Evolutionary conservation across 257 asterid genomes (phyloP), one percentile per base, ranked within the genome.

Genomic region (Apocynum venetum): DNA sequence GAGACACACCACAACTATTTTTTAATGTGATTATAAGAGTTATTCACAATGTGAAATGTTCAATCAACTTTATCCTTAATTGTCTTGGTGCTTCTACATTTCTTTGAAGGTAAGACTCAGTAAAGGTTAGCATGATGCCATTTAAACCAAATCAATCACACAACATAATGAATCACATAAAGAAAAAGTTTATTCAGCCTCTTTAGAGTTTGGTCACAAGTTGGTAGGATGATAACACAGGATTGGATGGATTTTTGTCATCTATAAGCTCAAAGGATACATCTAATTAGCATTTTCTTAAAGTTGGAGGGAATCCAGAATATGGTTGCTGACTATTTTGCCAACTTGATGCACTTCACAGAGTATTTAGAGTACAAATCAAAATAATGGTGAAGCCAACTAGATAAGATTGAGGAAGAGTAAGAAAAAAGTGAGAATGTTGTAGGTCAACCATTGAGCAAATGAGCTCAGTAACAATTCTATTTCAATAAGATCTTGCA

Each of bases 331-430:
- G 72, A 63, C 64, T n/a, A 47, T 25, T 25, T 36, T 15, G 11
- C 79, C 73, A 76, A 47, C 49, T 75, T 44, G 64, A 49, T 36
- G 52, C 64, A 17, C 73, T 48, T 76, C 36, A 49, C 60, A 9
- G 48, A 9, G 60, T 6, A 19, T n/a, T 6, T 57, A 20, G 35
- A n/a, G 36, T 60, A 74, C 47, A 61, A 38, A 63, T 76, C n/a
- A 70, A 63, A 63, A 10, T 19, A 20, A 31, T 20, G 56, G 63
- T 46, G 51, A 61, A 76, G 72, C 64, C 79, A 76, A 76, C 46
- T 7, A 31, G 72, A 59, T 48, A 75, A 10, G 25, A 6, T 66
- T 66, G 31, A 20, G 48, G 11, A 61, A 60, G 40, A 60, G 66
- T 60, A 19, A 57, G 35, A 19, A 12, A 7, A 7, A 57, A n/a